phyloP scores from a whole-genome alignment of 495 filamentous ascomycete species.

The Lineolata rhizophorae region DNA sequence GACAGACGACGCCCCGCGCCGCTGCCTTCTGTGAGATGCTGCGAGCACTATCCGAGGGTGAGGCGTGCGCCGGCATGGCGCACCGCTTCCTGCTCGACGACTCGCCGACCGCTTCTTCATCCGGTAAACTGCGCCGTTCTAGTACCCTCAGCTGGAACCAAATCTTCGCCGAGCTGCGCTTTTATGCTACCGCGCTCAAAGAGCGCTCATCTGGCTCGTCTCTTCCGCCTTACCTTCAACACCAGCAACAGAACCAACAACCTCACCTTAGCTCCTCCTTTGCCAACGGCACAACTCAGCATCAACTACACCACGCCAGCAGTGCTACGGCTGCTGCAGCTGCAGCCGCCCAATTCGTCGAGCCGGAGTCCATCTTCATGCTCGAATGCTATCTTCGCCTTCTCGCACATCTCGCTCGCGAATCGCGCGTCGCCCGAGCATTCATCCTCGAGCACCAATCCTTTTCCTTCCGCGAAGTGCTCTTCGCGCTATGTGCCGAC shows the following conservation, averaged over 20 bases:
- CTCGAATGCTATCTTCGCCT: constrained; percentile 80
- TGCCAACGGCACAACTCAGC: too few species aligned
- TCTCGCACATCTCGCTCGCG: constrained; percentile 50
- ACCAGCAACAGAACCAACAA: too few species aligned
- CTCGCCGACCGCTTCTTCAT: constrained; percentile 25
- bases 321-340: constrained; percentile 31
- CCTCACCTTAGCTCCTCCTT: too few species aligned
- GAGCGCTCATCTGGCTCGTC: too few species aligned
- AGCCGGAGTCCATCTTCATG: constrained; percentile 80
- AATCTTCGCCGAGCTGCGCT: constrained; percentile 73
- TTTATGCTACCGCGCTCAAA: constrained; percentile 44
- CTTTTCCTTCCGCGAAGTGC: constrained; percentile 37
- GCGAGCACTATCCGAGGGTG: constrained; percentile 57
- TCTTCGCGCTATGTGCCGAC: constrained; percentile 48
- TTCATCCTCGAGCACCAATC: constrained; percentile 45
- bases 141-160: constrained; percentile 73
- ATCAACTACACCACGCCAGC: constrained; percentile 25
- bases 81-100: constrained; percentile 85
- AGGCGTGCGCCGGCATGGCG: constrained; percentile 54
- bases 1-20: constrained; percentile 79
- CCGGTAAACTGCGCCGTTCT: constrained; percentile 54
- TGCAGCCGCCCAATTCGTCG: constrained; percentile 43
- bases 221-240: too few species aligned
- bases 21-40: constrained; percentile 94
- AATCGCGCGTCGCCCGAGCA: constrained; percentile 42